phyloP scores from a whole-genome alignment of 345 rosid species.

The Hypericum perforatum region DNA sequence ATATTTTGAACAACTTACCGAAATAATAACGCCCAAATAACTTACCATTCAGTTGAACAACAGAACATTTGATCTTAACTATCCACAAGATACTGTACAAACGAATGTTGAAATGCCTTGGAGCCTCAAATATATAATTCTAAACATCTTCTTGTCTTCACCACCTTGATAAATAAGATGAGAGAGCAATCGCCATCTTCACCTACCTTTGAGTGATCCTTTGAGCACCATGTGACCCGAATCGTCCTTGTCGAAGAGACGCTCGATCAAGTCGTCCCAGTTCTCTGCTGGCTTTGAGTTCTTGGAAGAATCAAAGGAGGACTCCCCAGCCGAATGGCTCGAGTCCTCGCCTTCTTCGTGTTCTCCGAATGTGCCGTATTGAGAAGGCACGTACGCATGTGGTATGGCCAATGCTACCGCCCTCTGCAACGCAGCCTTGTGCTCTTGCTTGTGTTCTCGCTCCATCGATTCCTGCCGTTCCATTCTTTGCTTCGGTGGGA shows the following conservation, averaged over 20 bases:
- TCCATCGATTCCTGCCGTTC: slow-evolving; percentile 70
- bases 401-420: slow-evolving; percentile 74
- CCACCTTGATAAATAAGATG: too few relatives aligned
- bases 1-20: too few relatives aligned
- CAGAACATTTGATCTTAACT: too few relatives aligned
- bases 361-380: slow-evolving; percentile 70
- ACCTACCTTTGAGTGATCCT: slow-evolving; percentile 28
- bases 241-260: slow-evolving; percentile 58
- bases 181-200: background rate
- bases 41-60: too few relatives aligned
- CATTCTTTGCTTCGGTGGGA: slow-evolving; percentile 73
- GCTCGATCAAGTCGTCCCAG: slow-evolving; percentile 70
- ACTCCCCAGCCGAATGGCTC: slow-evolving; percentile 24
- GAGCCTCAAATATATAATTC: too few relatives aligned
- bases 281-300: slow-evolving; percentile 31
- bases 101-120: too few relatives aligned
- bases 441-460: slow-evolving; percentile 58
- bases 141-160: too few relatives aligned
- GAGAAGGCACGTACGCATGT: slow-evolving; percentile 51
- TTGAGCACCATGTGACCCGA: slow-evolving; percentile 45
- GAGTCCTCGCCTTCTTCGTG: slow-evolving; percentile 32
- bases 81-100: too few relatives aligned
- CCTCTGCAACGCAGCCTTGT: slow-evolving; percentile 76
- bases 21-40: too few relatives aligned
- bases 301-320: slow-evolving; percentile 23